These are phyloP conservation scores for Hypoxylon crocopeplum DNA, from an alignment of 495 filamentous ascomycete genomes.

Conservation along the genomic window DNA sequence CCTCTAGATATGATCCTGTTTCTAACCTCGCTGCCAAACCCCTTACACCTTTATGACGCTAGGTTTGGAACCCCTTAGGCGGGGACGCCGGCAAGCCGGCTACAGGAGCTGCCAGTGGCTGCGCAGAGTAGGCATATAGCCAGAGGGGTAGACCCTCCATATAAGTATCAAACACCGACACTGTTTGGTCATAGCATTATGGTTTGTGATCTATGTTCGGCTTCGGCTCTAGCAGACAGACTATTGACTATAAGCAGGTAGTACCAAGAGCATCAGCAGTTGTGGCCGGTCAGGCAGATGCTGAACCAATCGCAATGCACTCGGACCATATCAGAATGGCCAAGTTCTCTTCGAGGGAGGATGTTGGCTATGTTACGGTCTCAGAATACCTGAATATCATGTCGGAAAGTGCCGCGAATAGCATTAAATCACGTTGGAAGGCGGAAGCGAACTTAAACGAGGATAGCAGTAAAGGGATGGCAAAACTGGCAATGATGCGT, in stretches of 20 bases:
- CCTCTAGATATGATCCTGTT: too few relatives aligned
- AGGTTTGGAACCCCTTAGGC: too few relatives aligned
- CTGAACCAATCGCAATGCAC: conserved; percentile 46
- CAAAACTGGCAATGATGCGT: too few relatives aligned
- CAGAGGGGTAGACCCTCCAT: too few relatives aligned
- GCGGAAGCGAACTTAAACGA: neutral
- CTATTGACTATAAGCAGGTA: conserved; percentile 34
- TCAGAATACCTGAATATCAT: conserved; percentile 38
- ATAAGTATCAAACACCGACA: too few relatives aligned
- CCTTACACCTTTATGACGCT: too few relatives aligned
- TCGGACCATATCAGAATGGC: conserved; percentile 48
- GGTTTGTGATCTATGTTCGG: conserved; percentile 18
- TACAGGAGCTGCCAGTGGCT: too few relatives aligned
- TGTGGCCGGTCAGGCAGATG: conserved; percentile 42
- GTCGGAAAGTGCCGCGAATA: conserved; percentile 10
- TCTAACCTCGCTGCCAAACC: too few relatives aligned
- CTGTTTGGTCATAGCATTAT: conserved; percentile 29
- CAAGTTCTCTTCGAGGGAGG: conserved; percentile 38
- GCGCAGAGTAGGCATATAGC: too few relatives aligned
- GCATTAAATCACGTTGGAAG: neutral
- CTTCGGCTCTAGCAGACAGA: neutral
- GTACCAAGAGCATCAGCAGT: conserved; percentile 48
- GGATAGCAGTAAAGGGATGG: neutral
- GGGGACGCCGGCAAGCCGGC: too few relatives aligned
- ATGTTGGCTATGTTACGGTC: conserved; percentile 39